Base-by-base conservation (phyloP, 2,329 filamentous ascomycete species). In the Cordyceps farinosa region DNA sequence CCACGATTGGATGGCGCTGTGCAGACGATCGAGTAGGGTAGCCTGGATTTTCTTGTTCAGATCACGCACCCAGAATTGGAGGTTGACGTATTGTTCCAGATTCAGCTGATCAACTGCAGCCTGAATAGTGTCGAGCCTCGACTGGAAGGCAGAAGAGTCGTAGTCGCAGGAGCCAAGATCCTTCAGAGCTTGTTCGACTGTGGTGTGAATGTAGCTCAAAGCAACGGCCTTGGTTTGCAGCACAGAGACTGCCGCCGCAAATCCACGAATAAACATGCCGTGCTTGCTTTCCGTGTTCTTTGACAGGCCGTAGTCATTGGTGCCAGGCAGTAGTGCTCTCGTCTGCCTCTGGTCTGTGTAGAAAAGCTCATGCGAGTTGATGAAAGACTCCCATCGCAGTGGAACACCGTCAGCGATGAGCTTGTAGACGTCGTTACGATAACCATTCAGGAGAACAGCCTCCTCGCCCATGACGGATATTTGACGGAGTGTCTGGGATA, bases 321-420 rank as follows among this genome's bases (percentile, higher is more conserved):
- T 75, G 5, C 73, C 71, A 3, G 76, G 72, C 8, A 78, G 67
- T 9, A 79, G 64, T 71, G 69, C 85, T 77, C 65, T 84, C 69
- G 66, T 84, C 57, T 78, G 75, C 63, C 76, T 71, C 59, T 76
- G 74, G 56, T 78, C 76, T 76, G 70, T 90, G 84, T 72, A 89
- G 78, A 71, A 93, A 38, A 97, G 83, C 74, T 99, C 95, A 74
- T 97, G 97, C 1, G 92, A 93, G 74, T 97, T 94, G 60, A 99
- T 91, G 70, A 99, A 98, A 0, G 95, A 97, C 72, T 99, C 95
- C 95, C 95, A 99, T 70, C 92, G 88, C 34, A 99, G 79, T 1
- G 92, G 92, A 36, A 98, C 85, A 64, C 96, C 95, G 76, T 96
- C 97, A 27, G 84, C 83, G 65, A 99, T 88, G 65, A 97, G 83